These are phyloP conservation scores for Fusarium nisikadoi DNA, from an alignment of 2,329 filamentous ascomycete species.

Conservation along the genomic window DNA sequence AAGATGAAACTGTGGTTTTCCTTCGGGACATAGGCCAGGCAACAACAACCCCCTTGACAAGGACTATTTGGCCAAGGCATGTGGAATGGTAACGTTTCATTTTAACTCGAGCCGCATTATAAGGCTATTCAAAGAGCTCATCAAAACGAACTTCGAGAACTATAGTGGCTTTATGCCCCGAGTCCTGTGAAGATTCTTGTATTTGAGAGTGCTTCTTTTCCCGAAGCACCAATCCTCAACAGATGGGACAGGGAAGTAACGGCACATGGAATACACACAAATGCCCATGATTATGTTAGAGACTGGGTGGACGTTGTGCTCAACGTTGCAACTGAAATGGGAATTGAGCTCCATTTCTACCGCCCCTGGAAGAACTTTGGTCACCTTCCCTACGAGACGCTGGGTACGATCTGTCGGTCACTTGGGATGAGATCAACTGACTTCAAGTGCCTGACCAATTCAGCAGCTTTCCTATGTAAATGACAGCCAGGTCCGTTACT, in stretches of 20 bases:
- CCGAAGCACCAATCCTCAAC: neutral
- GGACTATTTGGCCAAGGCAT: neutral
- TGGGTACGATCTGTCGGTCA: neutral
- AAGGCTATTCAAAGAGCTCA: too few relatives aligned
- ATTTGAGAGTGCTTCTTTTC: neutral
- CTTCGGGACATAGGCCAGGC: neutral
- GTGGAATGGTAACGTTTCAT: neutral
- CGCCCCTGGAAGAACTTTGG: neutral
- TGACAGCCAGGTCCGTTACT: neutral
- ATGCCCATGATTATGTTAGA: neutral
- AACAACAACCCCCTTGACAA: neutral
- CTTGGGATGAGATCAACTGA: neutral
- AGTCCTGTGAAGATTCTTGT: neutral
- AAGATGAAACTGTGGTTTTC: neutral
- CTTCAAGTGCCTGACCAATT: neutral
- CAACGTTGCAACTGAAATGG: neutral
- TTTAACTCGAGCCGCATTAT: neutral
- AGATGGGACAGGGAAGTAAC: fast-evolving
- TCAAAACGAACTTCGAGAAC: neutral
- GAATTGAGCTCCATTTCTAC: neutral
- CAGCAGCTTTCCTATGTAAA: neutral
- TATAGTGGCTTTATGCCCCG: neutral
- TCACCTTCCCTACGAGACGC: neutral
- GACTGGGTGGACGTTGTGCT: neutral
- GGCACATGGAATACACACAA: neutral